Conservation (phyloP, 2,329 filamentous ascomycete genomes). For the Plectosphaerella plurivora region DNA sequence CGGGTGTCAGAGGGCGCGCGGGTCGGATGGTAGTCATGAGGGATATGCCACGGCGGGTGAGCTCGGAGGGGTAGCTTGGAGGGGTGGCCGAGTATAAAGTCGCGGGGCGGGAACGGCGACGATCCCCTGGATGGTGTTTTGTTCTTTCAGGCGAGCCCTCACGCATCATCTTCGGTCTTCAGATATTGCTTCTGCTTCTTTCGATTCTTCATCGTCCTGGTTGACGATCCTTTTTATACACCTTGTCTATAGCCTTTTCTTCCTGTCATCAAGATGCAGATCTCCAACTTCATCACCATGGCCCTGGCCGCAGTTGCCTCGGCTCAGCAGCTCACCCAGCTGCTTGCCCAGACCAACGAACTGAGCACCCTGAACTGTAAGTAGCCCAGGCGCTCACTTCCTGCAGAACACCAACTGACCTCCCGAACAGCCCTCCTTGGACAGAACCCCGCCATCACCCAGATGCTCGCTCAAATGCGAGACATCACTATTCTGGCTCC, state of each 20-base stretch:
- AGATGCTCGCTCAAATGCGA: constrained; percentile 8
- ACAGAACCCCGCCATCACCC: constrained; percentile 25
- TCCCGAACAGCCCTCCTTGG: constrained; percentile 13
- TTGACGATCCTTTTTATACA: not conserved
- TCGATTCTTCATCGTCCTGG: constrained; percentile 3
- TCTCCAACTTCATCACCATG: constrained; percentile 13
- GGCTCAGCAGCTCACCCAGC: constrained; percentile 13
- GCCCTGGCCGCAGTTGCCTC: constrained; percentile 14
- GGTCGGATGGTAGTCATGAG: not conserved
- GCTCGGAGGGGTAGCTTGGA: not conserved
- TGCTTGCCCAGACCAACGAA: constrained; percentile 16
- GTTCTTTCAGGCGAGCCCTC: constrained; percentile 2
- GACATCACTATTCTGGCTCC: constrained; percentile 57
- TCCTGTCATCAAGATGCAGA: constrained; percentile 13
- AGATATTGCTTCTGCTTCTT: not conserved
- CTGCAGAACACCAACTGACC: not conserved
- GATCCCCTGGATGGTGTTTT: not conserved
- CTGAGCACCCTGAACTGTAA: constrained; percentile 18
- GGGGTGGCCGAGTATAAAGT: not conserved
- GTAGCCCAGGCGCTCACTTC: not conserved
- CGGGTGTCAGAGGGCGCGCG: not conserved
- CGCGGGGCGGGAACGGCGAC: not conserved
- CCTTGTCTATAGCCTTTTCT: constrained; percentile 4
- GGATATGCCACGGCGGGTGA: not conserved
- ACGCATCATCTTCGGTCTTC: not conserved